Conservation (phyloP, 1,284 basidiomycete genomes). For the Ganoderma lucidum region DNA sequence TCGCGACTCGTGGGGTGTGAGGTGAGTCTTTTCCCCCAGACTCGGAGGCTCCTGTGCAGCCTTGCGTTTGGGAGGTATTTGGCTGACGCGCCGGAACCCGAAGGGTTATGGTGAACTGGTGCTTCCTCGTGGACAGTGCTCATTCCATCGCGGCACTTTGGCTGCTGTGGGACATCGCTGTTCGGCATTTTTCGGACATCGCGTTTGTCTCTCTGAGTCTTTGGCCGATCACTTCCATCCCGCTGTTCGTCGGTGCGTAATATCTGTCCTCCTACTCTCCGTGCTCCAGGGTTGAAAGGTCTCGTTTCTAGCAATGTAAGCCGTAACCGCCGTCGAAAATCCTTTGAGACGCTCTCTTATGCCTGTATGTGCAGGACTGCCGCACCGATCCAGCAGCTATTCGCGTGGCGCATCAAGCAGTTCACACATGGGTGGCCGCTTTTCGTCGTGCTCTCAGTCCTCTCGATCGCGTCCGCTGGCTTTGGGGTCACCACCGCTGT, state of each 20-base stretch:
- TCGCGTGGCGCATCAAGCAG: slow-evolving; percentile 29
- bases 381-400: slow-evolving; percentile 25
- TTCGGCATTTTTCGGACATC: slow-evolving; percentile 22
- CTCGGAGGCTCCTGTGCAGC: no score
- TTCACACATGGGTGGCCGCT: slow-evolving; percentile 22
- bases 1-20: slow-evolving; percentile 8
- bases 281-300: neutral
- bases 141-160: slow-evolving; percentile 19
- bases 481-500: slow-evolving; percentile 16
- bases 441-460: slow-evolving; percentile 16
- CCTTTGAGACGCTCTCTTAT: neutral
- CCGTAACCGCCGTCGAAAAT: neutral
- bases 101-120: slow-evolving; percentile 23
- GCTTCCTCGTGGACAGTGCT: slow-evolving; percentile 23
- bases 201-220: neutral
- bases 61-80: neutral
- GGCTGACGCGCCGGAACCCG: neutral
- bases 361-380: neutral
- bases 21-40: slow-evolving; percentile 8
- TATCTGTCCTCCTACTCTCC: neutral
- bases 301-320: slow-evolving; percentile 10
- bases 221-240: slow-evolving; percentile 21
- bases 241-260: slow-evolving; percentile 23
- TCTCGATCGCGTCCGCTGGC: slow-evolving; percentile 16
- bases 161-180: slow-evolving; percentile 23